Conservation (phyloP, 2,329 filamentous ascomycete species). For the Hypomyces rosellus region DNA sequence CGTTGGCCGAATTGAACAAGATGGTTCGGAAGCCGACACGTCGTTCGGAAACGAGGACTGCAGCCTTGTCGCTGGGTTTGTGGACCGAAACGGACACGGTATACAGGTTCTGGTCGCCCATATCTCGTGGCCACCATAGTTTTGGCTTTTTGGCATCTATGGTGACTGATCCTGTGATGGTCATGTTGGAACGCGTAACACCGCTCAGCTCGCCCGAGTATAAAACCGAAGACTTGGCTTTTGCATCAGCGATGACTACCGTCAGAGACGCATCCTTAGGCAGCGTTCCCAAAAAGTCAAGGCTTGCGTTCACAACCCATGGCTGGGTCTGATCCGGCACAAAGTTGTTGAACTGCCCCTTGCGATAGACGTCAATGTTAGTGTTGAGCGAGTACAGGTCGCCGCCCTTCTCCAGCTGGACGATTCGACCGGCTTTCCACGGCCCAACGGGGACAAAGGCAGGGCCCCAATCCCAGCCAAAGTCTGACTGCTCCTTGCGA, state of each 20-base stretch:
- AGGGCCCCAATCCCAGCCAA: slow-evolving; percentile 60
- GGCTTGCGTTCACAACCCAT: slow-evolving; percentile 56
- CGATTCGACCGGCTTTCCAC: slow-evolving; percentile 53
- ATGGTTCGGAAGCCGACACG: too few species aligned
- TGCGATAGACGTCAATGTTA: slow-evolving; percentile 53
- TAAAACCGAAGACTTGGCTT: too few species aligned
- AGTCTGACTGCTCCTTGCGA: slow-evolving; percentile 56
- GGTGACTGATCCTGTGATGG: too few species aligned
- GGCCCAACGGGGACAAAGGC: slow-evolving; percentile 57
- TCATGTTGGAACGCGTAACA: too few species aligned
- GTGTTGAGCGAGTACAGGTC: slow-evolving; percentile 29
- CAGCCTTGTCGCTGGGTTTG: too few species aligned
- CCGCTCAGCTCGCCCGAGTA: too few species aligned
- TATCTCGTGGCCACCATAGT: too few species aligned
- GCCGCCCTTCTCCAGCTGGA: slow-evolving; percentile 36
- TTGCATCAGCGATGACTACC: slow-evolving; percentile 23
- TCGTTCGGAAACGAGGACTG: too few species aligned
- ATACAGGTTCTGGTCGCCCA: too few species aligned
- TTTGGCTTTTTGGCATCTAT: too few species aligned
- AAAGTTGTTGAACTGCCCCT: slow-evolving; percentile 52
- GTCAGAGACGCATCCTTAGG: slow-evolving; percentile 36
- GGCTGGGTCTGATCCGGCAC: slow-evolving; percentile 49
- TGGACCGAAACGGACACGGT: too few species aligned
- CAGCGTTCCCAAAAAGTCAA: slow-evolving; percentile 48
- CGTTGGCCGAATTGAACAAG: slow-evolving; percentile 40